Percentiles rank a stretch among this genome's conserved stretches.
Conservation (phyloP, 129 eudicot genomes). For the Scalesia atractyloides region DNA sequence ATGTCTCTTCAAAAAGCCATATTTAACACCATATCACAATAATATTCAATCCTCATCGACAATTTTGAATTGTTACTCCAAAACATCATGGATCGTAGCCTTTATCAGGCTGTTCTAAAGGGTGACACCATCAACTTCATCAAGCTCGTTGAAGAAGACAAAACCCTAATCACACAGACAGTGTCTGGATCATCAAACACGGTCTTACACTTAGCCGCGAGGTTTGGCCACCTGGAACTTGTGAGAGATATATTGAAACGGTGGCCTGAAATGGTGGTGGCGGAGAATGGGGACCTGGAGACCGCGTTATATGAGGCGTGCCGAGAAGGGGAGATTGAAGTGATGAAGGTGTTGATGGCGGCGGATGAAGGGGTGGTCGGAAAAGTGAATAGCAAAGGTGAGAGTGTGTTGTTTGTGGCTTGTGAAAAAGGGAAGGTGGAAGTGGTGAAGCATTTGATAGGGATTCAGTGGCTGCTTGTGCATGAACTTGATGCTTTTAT, state of each 20-base stretch:
- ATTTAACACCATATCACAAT: too few species aligned
- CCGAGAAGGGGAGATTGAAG: constrained; percentile 46
- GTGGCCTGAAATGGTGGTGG: constrained; percentile 41
- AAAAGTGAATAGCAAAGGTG: constrained; percentile 42
- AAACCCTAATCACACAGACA: constrained; percentile 29
- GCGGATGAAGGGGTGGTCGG: constrained; percentile 35
- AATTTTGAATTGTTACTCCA: too few species aligned
- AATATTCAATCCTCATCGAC: too few species aligned
- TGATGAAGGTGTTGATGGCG: constrained; percentile 35
- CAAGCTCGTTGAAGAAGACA: constrained; percentile 35
- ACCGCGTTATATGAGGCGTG: constrained; percentile 60
- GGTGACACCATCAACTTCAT: constrained; percentile 40
- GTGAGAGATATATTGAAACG: constrained; percentile 33
- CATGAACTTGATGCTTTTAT: constrained; percentile 44
- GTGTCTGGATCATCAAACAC: constrained; percentile 39
- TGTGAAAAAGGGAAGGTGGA: constrained; percentile 51
- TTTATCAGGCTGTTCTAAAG: constrained; percentile 30
- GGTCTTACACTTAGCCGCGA: constrained; percentile 51
- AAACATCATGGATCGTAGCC: constrained; percentile 40
- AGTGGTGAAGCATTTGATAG: constrained; percentile 45
- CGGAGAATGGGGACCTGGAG: constrained; percentile 48
- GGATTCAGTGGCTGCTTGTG: constrained; percentile 39
- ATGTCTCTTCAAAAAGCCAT: too few species aligned
- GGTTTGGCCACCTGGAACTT: constrained; percentile 51
- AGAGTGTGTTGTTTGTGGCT: constrained; percentile 56